These are phyloP conservation scores for Chalciporus sphaerocephalus DNA, from an alignment of 768 basidiomycete species.

Conservation along the genomic window DNA sequence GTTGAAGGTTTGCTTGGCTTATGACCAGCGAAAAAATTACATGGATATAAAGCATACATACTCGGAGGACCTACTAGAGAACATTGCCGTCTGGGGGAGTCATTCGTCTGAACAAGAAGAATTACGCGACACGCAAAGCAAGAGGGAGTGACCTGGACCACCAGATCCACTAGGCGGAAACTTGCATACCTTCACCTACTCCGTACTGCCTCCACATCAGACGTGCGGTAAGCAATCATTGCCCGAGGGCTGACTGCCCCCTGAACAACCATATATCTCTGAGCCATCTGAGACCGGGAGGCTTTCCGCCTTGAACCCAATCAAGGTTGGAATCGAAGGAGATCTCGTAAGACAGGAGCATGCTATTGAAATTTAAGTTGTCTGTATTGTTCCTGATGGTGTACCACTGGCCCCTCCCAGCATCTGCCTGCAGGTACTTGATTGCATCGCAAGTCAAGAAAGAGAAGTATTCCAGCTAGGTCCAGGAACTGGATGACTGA, in stretches of 20 bases:
- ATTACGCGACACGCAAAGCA: conserved; percentile 75
- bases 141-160: conserved; percentile 2
- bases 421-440: conserved; percentile 60
- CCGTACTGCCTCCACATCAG: conserved; percentile 73
- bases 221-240: conserved; percentile 63
- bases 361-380: conserved; percentile 53
- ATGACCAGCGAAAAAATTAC: conserved; percentile 41
- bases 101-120: conserved; percentile 76
- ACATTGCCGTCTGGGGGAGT: conserved; percentile 63
- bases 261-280: conserved; percentile 60
- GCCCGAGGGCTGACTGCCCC: conserved; percentile 61
- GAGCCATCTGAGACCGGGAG: conserved; percentile 69
- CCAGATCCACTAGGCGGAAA: not conserved
- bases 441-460: conserved; percentile 46
- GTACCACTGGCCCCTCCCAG: conserved; percentile 69
- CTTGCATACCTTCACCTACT: conserved; percentile 61
- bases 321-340: conserved; percentile 63
- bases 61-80: conserved; percentile 51
- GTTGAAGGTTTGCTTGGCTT: conserved; percentile 56
- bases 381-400: conserved; percentile 63
- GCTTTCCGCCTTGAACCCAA: conserved; percentile 73
- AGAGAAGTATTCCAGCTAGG: conserved; percentile 22
- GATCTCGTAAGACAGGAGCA: conserved; percentile 72
- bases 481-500: conserved; percentile 40
- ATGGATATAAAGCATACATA: not conserved